phyloP scores from a whole-genome alignment of 148 eudicot species.

The Fagopyrum tataricum region DNA sequence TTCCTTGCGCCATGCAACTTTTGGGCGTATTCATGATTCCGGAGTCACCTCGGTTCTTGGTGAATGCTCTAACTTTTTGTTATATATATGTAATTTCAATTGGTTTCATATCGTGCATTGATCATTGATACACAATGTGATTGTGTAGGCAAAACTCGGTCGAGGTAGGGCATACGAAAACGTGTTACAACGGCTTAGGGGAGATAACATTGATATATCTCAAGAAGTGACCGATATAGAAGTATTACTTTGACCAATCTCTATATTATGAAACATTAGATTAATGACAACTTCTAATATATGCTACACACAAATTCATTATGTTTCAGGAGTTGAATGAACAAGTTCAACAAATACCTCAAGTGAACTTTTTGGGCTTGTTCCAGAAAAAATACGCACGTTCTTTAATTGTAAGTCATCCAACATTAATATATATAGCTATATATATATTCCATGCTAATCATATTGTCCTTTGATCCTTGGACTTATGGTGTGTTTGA shows the following conservation, averaged over 20 bases:
- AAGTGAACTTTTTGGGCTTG: slow-evolving; percentile 27
- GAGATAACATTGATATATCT: slow-evolving; percentile 5
- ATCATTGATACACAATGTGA: no score
- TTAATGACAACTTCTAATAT: background rate
- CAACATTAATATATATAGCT: background rate
- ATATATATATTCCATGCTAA: no score
- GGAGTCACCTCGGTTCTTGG: slow-evolving; percentile 4
- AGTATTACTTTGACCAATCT: background rate
- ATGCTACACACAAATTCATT: background rate
- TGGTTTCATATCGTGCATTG: background rate
- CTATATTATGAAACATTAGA: background rate
- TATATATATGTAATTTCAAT: no score
- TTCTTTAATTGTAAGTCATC: slow-evolving; percentile 35
- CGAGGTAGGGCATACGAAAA: background rate
- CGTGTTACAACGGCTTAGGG: slow-evolving; percentile 11
- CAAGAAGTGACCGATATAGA: slow-evolving; percentile 11
- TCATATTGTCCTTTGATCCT: background rate
- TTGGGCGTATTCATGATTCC: background rate
- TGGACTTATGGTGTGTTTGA: background rate
- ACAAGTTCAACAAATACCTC: slow-evolving; percentile 24
- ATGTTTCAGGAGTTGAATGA: slow-evolving; percentile 32
- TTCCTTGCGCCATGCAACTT: background rate
- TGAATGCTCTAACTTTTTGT: background rate
- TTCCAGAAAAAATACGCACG: slow-evolving; percentile 45
- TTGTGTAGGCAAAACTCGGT: slow-evolving; percentile 9